Evolutionary conservation across 2,329 filamentous ascomycete genomes (phyloP), one percentile per base, ranked within the genome.

Genomic region (Curvularia sp.): DNA sequence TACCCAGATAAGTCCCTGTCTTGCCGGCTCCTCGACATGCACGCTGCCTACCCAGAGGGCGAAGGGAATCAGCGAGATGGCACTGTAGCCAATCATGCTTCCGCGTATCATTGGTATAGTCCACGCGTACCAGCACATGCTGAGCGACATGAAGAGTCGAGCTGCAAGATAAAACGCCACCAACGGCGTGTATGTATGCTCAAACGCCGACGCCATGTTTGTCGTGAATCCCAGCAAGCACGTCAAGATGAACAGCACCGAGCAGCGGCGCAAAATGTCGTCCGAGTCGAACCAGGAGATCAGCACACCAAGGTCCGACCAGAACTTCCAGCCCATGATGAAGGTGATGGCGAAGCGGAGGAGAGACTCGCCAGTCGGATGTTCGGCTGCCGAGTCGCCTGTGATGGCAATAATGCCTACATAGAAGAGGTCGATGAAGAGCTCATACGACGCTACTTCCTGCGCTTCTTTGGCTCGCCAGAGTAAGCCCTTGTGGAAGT

Each of bases 401-500:
- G 87, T 86, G 66, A 87, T 82, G 27, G 86, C 86, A 48, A 89
- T 83, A 59, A 89, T 89, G 8, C 86, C 86, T 23, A 87, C 85
- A 59, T 87, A 88, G 36, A 88, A 79, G 34, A 88, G 78, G 66
- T 89, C 87, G 12, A 88, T 82, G 65, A 89, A 89, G 1, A 89
- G 81, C 71, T 89, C 87, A 66, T 88, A 88, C 15, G 81, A 83
- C 63, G 84, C 84, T 5, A 88, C 85, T 72, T 88, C 82, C n/a
- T 86, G 84, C 19, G 80, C 77, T 49, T 84, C 82, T 7, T 80
- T 81, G 1, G 85, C 83, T 49, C 87, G 80, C 87, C 87, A 89
- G 7, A 89, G 74, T 12, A 89, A 79, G 0, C 86, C 86, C 57
- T 85, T 85, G 69, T 89, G 86, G 66, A 88, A 88, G 75, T 88